These are phyloP conservation scores for Tolypocladium ovalisporum DNA, from an alignment of 2,329 filamentous ascomycete genomes.

Conservation along the genomic window DNA sequence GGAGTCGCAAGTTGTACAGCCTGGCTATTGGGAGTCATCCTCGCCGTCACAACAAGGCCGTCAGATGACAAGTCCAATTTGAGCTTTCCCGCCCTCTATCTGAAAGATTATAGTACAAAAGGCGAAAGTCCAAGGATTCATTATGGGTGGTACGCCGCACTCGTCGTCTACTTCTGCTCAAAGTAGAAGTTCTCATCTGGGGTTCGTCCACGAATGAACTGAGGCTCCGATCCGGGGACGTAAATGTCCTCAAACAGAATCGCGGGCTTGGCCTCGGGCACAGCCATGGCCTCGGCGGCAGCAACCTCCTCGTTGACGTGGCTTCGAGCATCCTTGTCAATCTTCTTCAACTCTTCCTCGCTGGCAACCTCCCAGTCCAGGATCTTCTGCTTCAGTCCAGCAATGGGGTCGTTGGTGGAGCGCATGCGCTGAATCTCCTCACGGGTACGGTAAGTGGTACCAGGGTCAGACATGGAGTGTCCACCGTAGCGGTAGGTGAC, in stretches of 20 bases:
- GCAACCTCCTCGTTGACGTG: conserved; percentile 85
- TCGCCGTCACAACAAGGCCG: neutral
- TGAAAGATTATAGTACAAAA: conserved; percentile 13
- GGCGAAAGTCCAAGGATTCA: conserved; percentile 18
- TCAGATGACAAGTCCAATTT: conserved; percentile 10
- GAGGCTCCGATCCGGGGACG: conserved; percentile 75
- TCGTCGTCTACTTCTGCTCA: conserved; percentile 36
- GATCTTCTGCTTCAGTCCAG: conserved; percentile 95
- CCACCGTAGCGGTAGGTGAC: conserved; percentile 99
- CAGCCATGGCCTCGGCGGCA: conserved; percentile 76
- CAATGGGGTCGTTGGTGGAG: conserved; percentile 95
- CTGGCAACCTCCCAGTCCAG: conserved; percentile 85
- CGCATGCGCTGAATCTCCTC: conserved; percentile 99
- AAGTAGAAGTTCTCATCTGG: conserved; percentile 95
- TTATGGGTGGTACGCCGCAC: conserved; percentile 12
- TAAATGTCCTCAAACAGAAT: conserved; percentile 97
- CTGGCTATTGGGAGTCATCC: no score
- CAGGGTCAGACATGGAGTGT: conserved; percentile 99
- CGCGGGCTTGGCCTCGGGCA: conserved; percentile 66
- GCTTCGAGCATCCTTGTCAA: conserved; percentile 87
- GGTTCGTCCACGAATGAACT: conserved; percentile 77
- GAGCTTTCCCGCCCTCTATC: conserved; percentile 12
- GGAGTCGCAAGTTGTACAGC: no score
- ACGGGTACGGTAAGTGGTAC: conserved; percentile 97
- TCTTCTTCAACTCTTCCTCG: conserved; percentile 90